Evolutionary conservation across 2,329 filamentous ascomycete species (phyloP), one percentile per base, ranked within the genome.

Genomic region (Parasarocladium wereldwijsianum): DNA sequence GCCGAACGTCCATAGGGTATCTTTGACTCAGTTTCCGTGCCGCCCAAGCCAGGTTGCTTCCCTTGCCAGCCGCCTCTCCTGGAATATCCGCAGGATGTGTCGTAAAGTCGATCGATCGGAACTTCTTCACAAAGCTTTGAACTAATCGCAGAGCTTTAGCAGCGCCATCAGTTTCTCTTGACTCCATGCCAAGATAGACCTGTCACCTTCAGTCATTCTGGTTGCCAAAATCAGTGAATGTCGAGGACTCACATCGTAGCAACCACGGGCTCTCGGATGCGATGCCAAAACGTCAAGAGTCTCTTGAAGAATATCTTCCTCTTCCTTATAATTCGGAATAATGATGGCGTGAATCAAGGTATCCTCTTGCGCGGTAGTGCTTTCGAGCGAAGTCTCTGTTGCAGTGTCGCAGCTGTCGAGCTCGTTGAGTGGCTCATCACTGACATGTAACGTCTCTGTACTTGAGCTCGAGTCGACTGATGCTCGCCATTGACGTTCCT

Each of bases 271-370:
- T 39, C 70, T 65, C 1, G 70, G 62, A 43, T 83, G 77, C 17
- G 66, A 75, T 5, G 74, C 74, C 35, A 82, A 52, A 14, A 82
- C 76, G 23, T 74, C 68, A 13, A 83, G 52, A 0, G 77, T 82
- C 44, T 79, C 74, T 37, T 68, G 62, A 26, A 82, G 55, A 0
- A 71, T 78, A 34, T 77, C 71, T 33, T 73, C 55, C 33, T 81
- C 75, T 47, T 83, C 77, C 49, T 78, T 78, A 55, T 82, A 83
- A 43, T 80, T 80, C 12, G 77, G 77, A 24, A 83, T 61, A 38
- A 82, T 59, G 36, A 83, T 77, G 10, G 69, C 72, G 45, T 80
- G 73, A 17, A 78, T 53, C 32, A 77, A 51, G 15, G 55, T 54
- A 23, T 40, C 40, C 6, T 62, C 54, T n/a, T 52, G 44, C 1